phyloP scores from a whole-genome alignment of 192 early-diverging fungal genomes.

The Umbelopsis ramanniana region DNA sequence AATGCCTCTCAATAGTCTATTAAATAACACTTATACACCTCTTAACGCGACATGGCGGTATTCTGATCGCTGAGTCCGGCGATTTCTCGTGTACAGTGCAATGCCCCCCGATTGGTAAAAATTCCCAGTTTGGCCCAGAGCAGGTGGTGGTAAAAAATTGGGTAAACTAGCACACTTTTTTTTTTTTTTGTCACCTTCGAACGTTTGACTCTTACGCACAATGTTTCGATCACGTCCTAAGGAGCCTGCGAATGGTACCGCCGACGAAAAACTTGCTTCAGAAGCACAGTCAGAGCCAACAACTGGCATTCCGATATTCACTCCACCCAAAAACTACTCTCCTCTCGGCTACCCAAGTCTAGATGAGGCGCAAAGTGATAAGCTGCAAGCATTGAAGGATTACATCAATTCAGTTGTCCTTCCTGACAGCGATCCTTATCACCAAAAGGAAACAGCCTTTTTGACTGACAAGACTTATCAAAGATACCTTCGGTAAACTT shows the following conservation, averaged over 20 bases:
- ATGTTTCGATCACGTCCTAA: conserved; percentile 22
- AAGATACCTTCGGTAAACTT: conserved; percentile 32
- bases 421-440: conserved; percentile 28
- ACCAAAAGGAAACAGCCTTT: conserved; percentile 33
- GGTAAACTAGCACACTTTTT: neutral
- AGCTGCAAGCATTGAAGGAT: conserved; percentile 17
- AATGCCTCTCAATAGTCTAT: too few species aligned
- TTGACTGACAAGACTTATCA: conserved; percentile 28
- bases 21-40: too few species aligned
- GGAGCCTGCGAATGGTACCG: neutral
- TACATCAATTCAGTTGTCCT: conserved; percentile 24
- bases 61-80: too few species aligned
- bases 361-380: conserved; percentile 24
- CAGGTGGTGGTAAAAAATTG: neutral
- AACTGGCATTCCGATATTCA: conserved; percentile 22
- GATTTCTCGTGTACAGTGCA: too few species aligned
- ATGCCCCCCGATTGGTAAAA: too few species aligned
- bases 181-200: too few species aligned
- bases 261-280: neutral
- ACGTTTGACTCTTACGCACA: neutral
- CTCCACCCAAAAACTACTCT: conserved; percentile 9
- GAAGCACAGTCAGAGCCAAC: conserved; percentile 16
- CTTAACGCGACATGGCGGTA: too few species aligned
- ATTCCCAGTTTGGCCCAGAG: too few species aligned
- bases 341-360: conserved; percentile 18